phyloP scores from a whole-genome alignment of 2,329 filamentous ascomycete genomes.

The Trichoderma endophyticum region DNA sequence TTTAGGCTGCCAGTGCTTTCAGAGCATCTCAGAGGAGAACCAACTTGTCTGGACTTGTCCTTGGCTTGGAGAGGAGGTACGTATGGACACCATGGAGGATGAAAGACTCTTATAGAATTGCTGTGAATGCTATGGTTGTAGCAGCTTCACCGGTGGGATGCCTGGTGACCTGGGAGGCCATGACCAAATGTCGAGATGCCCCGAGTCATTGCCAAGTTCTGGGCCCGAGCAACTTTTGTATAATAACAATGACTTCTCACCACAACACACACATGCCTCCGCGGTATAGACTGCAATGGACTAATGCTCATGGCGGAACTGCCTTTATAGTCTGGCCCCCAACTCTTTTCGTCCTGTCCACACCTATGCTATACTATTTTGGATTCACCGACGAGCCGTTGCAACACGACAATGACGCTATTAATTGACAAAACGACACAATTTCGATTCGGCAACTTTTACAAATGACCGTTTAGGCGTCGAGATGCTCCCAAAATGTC shows the following conservation, averaged over 20 bases:
- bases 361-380: not conserved
- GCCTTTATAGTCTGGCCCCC: not conserved
- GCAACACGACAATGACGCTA: not conserved
- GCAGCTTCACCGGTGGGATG: not conserved
- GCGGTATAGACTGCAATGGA: not conserved
- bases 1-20: not conserved
- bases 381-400: not conserved
- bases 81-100: not conserved
- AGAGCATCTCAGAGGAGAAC: not conserved
- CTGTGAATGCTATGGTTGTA: not conserved
- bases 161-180: not conserved
- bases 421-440: not conserved
- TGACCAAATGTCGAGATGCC: not conserved
- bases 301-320: not conserved
- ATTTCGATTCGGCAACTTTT: not conserved
- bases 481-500: not conserved
- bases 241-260: not conserved
- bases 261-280: not conserved
- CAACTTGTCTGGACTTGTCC: not conserved
- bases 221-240: not conserved
- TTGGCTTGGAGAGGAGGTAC: not conserved
- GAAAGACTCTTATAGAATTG: not conserved
- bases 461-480: not conserved
- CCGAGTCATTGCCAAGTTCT: not conserved
- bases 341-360: not conserved